Conservation (phyloP, 2,329 filamentous ascomycete species). For the Aureobasidium sp. region DNA sequence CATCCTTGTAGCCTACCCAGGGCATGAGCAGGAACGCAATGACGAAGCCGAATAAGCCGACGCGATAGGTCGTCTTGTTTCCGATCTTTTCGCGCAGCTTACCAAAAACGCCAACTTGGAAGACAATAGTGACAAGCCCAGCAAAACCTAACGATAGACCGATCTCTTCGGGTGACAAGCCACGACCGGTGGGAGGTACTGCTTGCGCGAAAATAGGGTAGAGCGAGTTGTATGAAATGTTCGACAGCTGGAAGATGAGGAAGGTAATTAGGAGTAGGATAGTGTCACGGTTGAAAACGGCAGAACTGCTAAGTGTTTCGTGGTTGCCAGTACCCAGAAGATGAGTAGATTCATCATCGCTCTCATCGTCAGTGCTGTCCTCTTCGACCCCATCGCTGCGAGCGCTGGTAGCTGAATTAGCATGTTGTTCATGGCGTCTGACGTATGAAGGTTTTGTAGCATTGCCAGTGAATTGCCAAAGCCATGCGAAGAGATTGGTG, state of each 20-base stretch:
- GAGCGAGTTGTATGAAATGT: constrained; percentile 90
- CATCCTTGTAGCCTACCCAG: constrained; percentile 72
- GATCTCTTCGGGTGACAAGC: constrained; percentile 69
- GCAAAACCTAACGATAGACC: constrained; percentile 80
- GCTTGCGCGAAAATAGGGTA: constrained; percentile 89
- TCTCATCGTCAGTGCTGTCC: constrained; percentile 32
- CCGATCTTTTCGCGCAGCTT: constrained; percentile 70
- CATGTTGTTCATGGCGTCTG: constrained; percentile 33
- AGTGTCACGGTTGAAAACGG: constrained; percentile 72
- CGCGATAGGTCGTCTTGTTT: constrained; percentile 77
- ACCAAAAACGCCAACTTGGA: constrained; percentile 82
- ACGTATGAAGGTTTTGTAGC: constrained; percentile 49
- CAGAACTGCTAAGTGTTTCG: constrained; percentile 46
- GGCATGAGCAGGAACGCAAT: constrained; percentile 82
- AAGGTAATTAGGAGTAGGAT: constrained; percentile 77
- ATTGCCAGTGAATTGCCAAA: constrained; percentile 62
- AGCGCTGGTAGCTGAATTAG: constrained; percentile 17
- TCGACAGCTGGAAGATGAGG: constrained; percentile 86
- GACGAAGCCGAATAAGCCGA: constrained; percentile 71
- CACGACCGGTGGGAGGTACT: constrained; percentile 66
- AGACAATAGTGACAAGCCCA: constrained; percentile 76
- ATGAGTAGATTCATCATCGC: constrained; percentile 27
- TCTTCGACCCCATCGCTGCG: constrained; percentile 27
- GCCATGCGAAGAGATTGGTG: constrained; percentile 55
- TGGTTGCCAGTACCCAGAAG: constrained; percentile 21